Percentiles rank a stretch among this genome's conserved stretches.
Conservation (phyloP, 2,329 filamentous ascomycete genomes). For the Monosporascus cannonballus region DNA sequence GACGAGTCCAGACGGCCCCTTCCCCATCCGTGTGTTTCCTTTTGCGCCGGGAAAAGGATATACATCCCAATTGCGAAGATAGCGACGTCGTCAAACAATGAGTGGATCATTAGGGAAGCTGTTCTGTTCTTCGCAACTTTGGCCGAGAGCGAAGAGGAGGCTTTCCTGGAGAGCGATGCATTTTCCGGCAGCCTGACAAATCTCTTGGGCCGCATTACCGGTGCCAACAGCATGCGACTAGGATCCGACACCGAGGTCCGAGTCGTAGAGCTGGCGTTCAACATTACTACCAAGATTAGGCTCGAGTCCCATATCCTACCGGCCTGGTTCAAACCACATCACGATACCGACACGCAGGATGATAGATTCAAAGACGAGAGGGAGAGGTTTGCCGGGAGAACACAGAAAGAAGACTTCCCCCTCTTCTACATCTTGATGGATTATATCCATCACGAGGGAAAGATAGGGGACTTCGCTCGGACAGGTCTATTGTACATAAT, state of each 20-base stretch:
- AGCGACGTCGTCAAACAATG: conserved; percentile 76
- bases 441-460: conserved; percentile 92
- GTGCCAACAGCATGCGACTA: conserved; percentile 65
- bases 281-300: conserved; percentile 92
- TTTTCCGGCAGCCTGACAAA: conserved; percentile 87
- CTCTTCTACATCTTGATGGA: conserved; percentile 94
- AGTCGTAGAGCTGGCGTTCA: conserved; percentile 89
- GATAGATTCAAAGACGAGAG: conserved; percentile 41
- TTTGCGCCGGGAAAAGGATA: conserved; percentile 78
- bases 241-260: conserved; percentile 78
- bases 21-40: conserved; percentile 87
- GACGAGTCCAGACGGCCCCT: conserved; percentile 85
- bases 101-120: conserved; percentile 77
- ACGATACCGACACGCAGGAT: conserved; percentile 21
- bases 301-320: conserved; percentile 80
- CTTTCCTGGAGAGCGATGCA: conserved; percentile 77
- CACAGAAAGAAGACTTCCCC: conserved; percentile 88
- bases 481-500: conserved; percentile 95
- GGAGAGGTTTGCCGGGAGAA: conserved; percentile 74
- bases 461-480: conserved; percentile 90
- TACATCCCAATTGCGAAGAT: conserved; percentile 88
- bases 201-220: conserved; percentile 72
- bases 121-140: conserved; percentile 84
- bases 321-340: conserved; percentile 78
- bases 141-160: conserved; percentile 94